Base-by-base conservation (phyloP, 129 eudicot genomes). In the Chrysanthemum lavandulifolium region DNA sequence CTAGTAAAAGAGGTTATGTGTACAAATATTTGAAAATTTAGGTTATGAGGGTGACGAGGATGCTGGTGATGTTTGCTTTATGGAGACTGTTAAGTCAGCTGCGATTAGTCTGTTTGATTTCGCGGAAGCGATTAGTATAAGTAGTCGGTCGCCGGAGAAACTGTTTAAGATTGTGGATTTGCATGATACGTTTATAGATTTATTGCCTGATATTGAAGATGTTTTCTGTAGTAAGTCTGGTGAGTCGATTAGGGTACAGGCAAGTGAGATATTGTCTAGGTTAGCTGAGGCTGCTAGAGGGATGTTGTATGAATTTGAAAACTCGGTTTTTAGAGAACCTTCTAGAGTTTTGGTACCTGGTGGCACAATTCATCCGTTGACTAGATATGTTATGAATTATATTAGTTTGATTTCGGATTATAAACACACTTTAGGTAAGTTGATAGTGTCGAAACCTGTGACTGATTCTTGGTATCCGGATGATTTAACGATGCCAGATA, bases 371-470 rank as follows among this genome's bases (percentile, higher is more conserved):
- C 96, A 92, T 74, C 96, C 98, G 2, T 71, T 92, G 69, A 92
- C 95, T 7, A 80, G 96, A 72, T 89, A 89, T 78, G 98, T 92
- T 73, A 92, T 92, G 96, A 89, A 89, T 77, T 92, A 92, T 48
- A 84, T 89, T n/a, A 88, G 83, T 69, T 77, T 85, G 72, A 89
- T 89, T 19, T 83, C 90, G 2, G 91, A 85, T 67, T 89, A 92
- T 52, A 85, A 85, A 79, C 85, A 85, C 62, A 87, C 89, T 4
- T 72, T 92, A 61, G 61, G 65, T 10, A 84, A 83, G 29, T 59
- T 92, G 66, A 89, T 92, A 51, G 88, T 87, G 27, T 82, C 93
- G 6, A 84, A 73, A 76, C 96, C 97, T 23, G 60, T 85, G 43
- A 71, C 87, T 31, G 96, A 78, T 15, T 78, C 85, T 10, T 83